Evolutionary conservation across 768 basidiomycete species (phyloP), one percentile per base, ranked within the genome.

Genomic region (Termitomyces heimii): DNA sequence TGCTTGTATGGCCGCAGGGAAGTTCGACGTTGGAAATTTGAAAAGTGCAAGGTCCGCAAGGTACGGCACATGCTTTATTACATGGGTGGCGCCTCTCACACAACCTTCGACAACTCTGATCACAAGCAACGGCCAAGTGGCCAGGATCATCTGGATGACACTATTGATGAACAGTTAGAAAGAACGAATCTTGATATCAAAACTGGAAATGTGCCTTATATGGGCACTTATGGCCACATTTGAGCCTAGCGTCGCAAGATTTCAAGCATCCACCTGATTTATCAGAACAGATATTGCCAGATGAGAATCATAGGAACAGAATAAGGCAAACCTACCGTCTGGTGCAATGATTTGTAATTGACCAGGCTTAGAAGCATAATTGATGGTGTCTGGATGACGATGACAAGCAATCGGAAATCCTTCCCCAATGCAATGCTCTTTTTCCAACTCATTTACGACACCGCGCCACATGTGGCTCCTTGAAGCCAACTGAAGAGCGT

Each of bases 161-260:
- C 81, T 87, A 13, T 53, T 14, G 32, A 37, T 26, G 48, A 18
- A 20, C n/a, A 46, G 49, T 45, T 14, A 40, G 37, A 47, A 20
- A 24, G 18, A 24, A 29, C 29, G 0, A n/a, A 29, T 6, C n/a
- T 48, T 13, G 20, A 32, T n/a, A n/a, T 16, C 13, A n/a, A n/a
- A 32, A 31, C 9, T 26, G 37, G 7, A 20, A 9, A 22, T 68
- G 39, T 66, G 84, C 85, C 68, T 82, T 82, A 58, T 76, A 84
- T 0, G 83, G 82, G 63, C 87, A 89, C 3, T 75, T 68, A 63
- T 89, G 87, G 2, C 87, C 87, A 61, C 87, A 89, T 22, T 70
- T 67, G 28, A 89, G 68, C 18, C 74, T 71, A 10, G 71, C 70
- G 34, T 77, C 75, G 58, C 87, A 89, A 4, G 79, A 73, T n/a